These are phyloP conservation scores for Metschnikowia lunata DNA, from an alignment of 805 yeast species.

Conservation along the genomic window DNA sequence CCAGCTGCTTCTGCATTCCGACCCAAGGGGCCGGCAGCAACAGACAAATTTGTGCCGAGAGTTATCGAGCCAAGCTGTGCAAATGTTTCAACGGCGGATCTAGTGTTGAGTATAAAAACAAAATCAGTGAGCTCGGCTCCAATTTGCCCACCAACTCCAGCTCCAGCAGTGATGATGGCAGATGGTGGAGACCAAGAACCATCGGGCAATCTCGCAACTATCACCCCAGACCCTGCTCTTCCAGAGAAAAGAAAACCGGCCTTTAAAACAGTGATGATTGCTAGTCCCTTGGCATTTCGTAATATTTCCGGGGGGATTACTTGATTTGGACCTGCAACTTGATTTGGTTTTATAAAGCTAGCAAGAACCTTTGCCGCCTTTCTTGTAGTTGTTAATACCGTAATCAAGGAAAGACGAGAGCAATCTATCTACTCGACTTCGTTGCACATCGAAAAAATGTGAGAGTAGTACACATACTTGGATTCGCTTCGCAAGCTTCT, in stretches of 20 bases:
- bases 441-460: neutral
- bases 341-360: constrained; percentile 92
- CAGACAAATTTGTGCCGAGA: constrained; percentile 88
- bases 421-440: neutral
- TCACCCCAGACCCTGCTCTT: constrained; percentile 95
- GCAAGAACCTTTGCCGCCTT: constrained; percentile 92
- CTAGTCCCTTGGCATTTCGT: constrained; percentile 88
- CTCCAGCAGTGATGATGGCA: constrained; percentile 94
- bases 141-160: constrained; percentile 97
- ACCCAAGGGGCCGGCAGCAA: constrained; percentile 97
- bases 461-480: constrained; percentile 48
- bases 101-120: constrained; percentile 83
- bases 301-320: constrained; percentile 87
- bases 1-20: constrained; percentile 98
- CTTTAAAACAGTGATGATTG: constrained; percentile 86
- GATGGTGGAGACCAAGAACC: constrained; percentile 98
- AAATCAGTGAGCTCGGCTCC: constrained; percentile 97
- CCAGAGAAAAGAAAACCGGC: constrained; percentile 97
- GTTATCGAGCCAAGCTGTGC: constrained; percentile 93
- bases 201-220: constrained; percentile 89
- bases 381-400: constrained; percentile 29
- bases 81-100: constrained; percentile 87
- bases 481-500: constrained; percentile 83
- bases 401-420: no score
- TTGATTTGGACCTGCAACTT: constrained; percentile 79